These are phyloP conservation scores for Penicillium antarcticum DNA, from an alignment of 495 filamentous ascomycete species.

Conservation along the genomic window DNA sequence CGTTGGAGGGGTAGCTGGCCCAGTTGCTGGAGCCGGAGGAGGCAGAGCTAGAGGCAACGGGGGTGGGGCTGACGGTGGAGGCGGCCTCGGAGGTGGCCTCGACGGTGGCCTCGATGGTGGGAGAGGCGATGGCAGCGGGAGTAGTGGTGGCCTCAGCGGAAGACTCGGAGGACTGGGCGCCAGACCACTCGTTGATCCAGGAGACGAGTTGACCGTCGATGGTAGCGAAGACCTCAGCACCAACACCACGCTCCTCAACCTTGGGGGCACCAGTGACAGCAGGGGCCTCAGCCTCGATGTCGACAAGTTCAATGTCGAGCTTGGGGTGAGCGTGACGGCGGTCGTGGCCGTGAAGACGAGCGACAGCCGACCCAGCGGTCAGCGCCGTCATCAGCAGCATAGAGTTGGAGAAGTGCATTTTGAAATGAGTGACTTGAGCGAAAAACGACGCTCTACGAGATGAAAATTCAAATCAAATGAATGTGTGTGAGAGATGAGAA, in stretches of 20 bases:
- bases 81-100: conserved; percentile 16
- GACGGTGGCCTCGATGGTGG: conserved; percentile 11
- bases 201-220: conserved; percentile 60
- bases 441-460: conserved; percentile 19
- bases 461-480: conserved; percentile 21
- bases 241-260: conserved; percentile 42
- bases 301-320: conserved; percentile 24
- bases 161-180: conserved; percentile 28
- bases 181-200: conserved; percentile 64
- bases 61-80: conserved; percentile 7
- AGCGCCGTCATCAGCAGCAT: conserved; percentile 36
- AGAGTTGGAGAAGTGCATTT: conserved; percentile 44
- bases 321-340: conserved; percentile 39
- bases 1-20: conserved; percentile 20
- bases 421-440: conserved; percentile 26
- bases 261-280: conserved; percentile 52
- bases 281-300: conserved; percentile 34
- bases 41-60: conserved; percentile 14
- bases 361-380: conserved; percentile 40
- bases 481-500: conserved; percentile 19
- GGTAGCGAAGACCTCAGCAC: conserved; percentile 52
- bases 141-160: conserved; percentile 12
- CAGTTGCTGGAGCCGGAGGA: conserved; percentile 22
- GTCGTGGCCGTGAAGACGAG: conserved; percentile 45
- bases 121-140: conserved; percentile 17